These are phyloP conservation scores for Fusarium sp. DNA, from an alignment of 2,329 filamentous ascomycete genomes.

Conservation along the genomic window DNA sequence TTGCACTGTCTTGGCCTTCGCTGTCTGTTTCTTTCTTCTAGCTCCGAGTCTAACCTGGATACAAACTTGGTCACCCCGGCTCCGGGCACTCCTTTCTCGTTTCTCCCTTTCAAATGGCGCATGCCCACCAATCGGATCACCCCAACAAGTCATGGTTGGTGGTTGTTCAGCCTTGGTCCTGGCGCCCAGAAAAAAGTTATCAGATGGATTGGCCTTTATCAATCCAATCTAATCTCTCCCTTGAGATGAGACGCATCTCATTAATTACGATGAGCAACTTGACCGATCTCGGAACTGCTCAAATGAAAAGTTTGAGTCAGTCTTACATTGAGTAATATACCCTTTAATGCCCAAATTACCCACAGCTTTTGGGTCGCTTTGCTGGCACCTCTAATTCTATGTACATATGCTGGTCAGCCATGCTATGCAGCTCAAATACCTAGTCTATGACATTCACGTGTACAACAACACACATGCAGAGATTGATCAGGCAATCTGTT, in stretches of 20 bases:
- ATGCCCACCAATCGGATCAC: constrained; percentile 37
- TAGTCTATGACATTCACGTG: constrained; percentile 2
- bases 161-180: constrained; percentile 11
- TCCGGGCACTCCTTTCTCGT: constrained; percentile 17
- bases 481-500: constrained; percentile 21
- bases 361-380: not conserved
- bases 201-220: constrained; percentile 43
- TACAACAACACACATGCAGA: not conserved
- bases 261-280: constrained; percentile 10
- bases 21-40: constrained; percentile 3
- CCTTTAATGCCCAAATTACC: not conserved
- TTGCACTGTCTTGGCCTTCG: not conserved
- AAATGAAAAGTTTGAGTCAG: not conserved
- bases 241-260: constrained; percentile 29
- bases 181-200: constrained; percentile 22
- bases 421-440: constrained; percentile 3
- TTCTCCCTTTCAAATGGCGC: constrained; percentile 1
- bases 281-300: constrained; percentile 38
- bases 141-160: constrained; percentile 14
- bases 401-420: constrained; percentile 9
- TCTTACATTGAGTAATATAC: not conserved
- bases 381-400: constrained; percentile 18
- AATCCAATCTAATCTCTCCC: constrained; percentile 49
- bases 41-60: not conserved
- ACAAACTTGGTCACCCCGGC: constrained; percentile 9